Conservation (phyloP, 305 asterid genomes). For the Fraxinus latifolia region DNA sequence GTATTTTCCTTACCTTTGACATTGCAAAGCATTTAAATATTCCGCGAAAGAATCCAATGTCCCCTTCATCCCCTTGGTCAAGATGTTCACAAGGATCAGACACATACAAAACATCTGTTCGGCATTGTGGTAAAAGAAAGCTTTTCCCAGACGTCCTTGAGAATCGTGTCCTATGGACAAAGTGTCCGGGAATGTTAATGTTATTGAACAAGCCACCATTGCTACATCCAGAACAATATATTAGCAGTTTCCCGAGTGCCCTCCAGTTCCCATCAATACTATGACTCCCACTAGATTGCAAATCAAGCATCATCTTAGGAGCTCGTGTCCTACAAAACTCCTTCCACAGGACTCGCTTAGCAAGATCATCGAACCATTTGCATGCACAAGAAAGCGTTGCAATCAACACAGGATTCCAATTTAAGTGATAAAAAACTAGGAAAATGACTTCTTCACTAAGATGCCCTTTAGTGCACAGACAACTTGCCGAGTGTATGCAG, state of each 20-base stretch:
- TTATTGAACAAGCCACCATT: constrained; percentile 71
- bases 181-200: constrained; percentile 73
- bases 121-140: constrained; percentile 76
- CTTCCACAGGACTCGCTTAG: constrained; percentile 89
- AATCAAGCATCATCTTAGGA: constrained; percentile 89
- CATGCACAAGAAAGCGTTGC: constrained; percentile 75
- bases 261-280: constrained; percentile 95
- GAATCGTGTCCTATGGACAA: constrained; percentile 80
- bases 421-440: constrained; percentile 66
- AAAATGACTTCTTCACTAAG: constrained; percentile 75
- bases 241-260: constrained; percentile 89
- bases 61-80: constrained; percentile 97
- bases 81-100: constrained; percentile 98
- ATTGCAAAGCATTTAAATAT: constrained; percentile 70
- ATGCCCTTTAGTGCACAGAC: constrained; percentile 88
- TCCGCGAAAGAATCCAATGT: constrained; percentile 86
- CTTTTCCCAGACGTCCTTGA: constrained; percentile 95
- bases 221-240: constrained; percentile 73
- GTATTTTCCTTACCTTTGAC: constrained; percentile 70
- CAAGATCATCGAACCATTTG: constrained; percentile 97
- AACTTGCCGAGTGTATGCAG: constrained; percentile 84
- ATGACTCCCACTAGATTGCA: constrained; percentile 84
- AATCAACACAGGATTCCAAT: constrained; percentile 84
- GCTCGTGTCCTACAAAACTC: constrained; percentile 94
- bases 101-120: constrained; percentile 77